Base-by-base conservation (phyloP, 2,329 filamentous ascomycete genomes). In the Catunica adiposa region DNA sequence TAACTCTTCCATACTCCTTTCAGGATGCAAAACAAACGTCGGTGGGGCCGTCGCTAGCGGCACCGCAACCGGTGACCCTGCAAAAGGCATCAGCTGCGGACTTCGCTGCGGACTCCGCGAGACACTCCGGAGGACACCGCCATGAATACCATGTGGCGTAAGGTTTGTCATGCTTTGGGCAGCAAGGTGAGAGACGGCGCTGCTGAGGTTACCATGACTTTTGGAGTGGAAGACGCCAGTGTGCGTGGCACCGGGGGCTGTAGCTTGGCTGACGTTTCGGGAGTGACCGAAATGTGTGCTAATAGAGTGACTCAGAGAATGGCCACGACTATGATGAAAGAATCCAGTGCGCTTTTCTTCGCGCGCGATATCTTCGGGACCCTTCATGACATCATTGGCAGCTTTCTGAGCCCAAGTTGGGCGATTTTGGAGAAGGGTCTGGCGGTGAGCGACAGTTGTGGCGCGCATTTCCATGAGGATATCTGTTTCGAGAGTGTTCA, bases 401-500 rank as follows among this genome's bases (percentile, higher is more conserved):
- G 17, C 79, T 53, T 72, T 68, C 23, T 71, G 70, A 65, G 76
- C 79, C 59, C 71, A 76, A 71, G 79, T 72, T 2, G 77, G 78
- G 63, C 73, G 70, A 66, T 76, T 73, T 20, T 77, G 69, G 67
- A 80, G 70, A 53, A 73, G 70, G 53, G 71, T 70, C 68, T 80
- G 74, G 61, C 55, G 42, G 26, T 58, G 56, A 42, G 51, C 75
- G 71, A 79, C 72, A 2, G 77, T 79, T 63, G 73, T 70, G 66
- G 76, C 73, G 23, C 77, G 69, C 68, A 80, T 71, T 53, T 73
- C 69, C 54, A 70, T 70, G 69, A 80, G 74, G 61, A 80, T 79
- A 48, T 78, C 72, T 59, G 67, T 70, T 65, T 80, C 77, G 73
- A 80, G 75, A 59, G 69, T 67, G 40, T 75, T 71, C 60, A 80